These are phyloP conservation scores for Isatis tinctoria DNA, from an alignment of 345 rosid genomes.

Conservation along the genomic window DNA sequence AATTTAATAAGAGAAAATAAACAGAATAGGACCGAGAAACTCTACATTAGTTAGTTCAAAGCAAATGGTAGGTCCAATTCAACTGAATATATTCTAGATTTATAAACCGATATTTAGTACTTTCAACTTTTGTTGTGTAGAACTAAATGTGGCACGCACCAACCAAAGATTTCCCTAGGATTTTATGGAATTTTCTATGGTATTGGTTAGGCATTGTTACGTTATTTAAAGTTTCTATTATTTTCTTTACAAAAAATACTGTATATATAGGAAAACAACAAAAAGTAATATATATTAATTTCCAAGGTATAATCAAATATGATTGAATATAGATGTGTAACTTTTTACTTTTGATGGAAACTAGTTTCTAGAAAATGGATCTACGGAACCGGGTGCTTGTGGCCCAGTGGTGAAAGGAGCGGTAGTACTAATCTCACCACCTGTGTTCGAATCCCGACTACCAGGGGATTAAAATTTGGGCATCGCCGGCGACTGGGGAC, in stretches of 20 bases:
- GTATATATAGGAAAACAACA: not conserved
- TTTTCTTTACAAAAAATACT: not conserved
- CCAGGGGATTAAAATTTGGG: too few relatives aligned
- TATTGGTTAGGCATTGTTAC: not conserved
- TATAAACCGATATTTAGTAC: not conserved
- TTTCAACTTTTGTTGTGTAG: not conserved
- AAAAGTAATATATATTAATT: not conserved
- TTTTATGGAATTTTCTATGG: slow-evolving; percentile 16
- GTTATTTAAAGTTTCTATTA: not conserved
- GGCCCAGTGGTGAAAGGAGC: too few relatives aligned
- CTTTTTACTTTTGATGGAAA: not conserved
- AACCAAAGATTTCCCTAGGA: slow-evolving; percentile 27
- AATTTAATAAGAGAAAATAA: not conserved
- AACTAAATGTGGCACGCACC: slow-evolving; percentile 4
- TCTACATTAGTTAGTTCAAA: not conserved
- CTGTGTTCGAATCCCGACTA: too few relatives aligned
- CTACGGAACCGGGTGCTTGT: too few relatives aligned
- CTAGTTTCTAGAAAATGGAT: not conserved
- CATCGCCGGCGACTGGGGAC: too few relatives aligned
- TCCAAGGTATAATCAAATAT: not conserved
- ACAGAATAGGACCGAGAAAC: not conserved
- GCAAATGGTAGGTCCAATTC: slow-evolving; percentile 4
- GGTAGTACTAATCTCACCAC: too few relatives aligned
- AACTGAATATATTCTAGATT: not conserved
- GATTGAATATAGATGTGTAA: not conserved